A percentile compares a stretch with the other conserved stretches of the same genome.
Evolutionary conservation across 2,329 filamentous ascomycete species (phyloP).

Genomic region (Talaromyces islandicus): DNA sequence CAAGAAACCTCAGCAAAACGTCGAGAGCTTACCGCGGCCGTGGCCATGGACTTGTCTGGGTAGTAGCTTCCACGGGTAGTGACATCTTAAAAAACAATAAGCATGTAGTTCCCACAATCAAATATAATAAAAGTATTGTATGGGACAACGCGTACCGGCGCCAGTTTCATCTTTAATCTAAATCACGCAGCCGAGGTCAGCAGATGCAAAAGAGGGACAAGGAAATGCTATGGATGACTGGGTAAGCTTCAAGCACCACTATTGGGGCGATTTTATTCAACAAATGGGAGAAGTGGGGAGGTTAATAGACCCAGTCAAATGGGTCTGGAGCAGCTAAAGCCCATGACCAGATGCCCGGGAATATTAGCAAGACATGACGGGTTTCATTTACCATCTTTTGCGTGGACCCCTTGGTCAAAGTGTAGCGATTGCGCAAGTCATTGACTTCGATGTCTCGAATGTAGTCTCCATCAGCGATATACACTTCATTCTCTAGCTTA

Average conservation of each 20-base stretch:
- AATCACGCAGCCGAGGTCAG: conserved; percentile 83
- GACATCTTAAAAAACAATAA: conserved; percentile 78
- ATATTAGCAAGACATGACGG: conserved; percentile 63
- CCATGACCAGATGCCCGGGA: conserved; percentile 40
- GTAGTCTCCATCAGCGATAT: conserved; percentile 92
- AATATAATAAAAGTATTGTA: conserved; percentile 31
- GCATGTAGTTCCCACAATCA: conserved; percentile 48
- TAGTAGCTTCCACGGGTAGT: conserved; percentile 95
- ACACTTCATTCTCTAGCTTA: conserved; percentile 78
- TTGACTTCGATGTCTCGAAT: conserved; percentile 99
- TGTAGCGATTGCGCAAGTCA: conserved; percentile 91
- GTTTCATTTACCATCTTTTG: conserved; percentile 98
- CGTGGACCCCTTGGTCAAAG: conserved; percentile 91
- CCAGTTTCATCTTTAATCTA: conserved; percentile 99
- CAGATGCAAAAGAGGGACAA: conserved; percentile 74
- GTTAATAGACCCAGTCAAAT: conserved; percentile 16
- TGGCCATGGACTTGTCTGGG: conserved; percentile 96
- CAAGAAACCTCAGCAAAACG: neutral
- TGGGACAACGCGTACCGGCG: conserved; percentile 76
- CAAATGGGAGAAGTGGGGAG: conserved; percentile 19
- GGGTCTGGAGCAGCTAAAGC: conserved; percentile 18
- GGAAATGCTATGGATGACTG: conserved; percentile 54
- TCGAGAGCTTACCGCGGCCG: conserved; percentile 65
- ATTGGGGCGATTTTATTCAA: conserved; percentile 30
- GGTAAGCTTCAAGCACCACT: conserved; percentile 64